Evolutionary conservation across 805 yeast species (phyloP), one percentile per base, ranked within the genome.

Genomic region (Suhomyces kilbournensis): DNA sequence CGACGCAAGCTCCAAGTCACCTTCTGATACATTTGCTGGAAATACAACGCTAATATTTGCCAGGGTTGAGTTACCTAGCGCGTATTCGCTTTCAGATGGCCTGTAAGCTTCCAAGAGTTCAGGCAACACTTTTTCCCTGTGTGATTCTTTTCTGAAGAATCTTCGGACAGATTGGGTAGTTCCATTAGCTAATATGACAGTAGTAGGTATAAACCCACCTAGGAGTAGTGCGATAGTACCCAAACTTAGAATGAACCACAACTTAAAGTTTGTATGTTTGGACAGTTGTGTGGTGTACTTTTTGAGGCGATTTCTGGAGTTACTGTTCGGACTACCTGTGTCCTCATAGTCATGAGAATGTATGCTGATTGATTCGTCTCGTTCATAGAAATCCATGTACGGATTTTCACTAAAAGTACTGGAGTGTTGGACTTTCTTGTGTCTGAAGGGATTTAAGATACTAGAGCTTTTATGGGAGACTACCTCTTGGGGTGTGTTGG

Each of bases 101-200:
- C 28, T 30, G 45, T 51, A 54, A n/a, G 35, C 28, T n/a, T 49
- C 46, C 35, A 44, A 40, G 7, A 54, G 28, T 7, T 17, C 34
- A 7, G 48, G 53, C 22, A 54, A 46, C 15, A 54, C 23, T 1
- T 9, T 26, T 3, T 53, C 49, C 49, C 70, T 60, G 28, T 64
- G 64, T 5, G 53, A 49, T 10, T 62, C 62, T 2, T 59, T 50
- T 1, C 54, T 46, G 52, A 75, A 66, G 52, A 67, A 76, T 1
- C 53, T 62, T 17, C 48, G 44, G 3, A 69, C 67, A 4, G 64
- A 50, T 1, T 47, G 25, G 42, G 60, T 65, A 1, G 75, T 68
- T 0, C 79, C 79, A 34, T 64, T 57, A 1, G 69, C 55, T 22
- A 66, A 62, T 2, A 68, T 56, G 1, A 68, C 57, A 1, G 61